Evolutionary conservation across 1,139 yeast genomes (phyloP).

Genomic region (Scheffersomyces parashehatae): DNA sequence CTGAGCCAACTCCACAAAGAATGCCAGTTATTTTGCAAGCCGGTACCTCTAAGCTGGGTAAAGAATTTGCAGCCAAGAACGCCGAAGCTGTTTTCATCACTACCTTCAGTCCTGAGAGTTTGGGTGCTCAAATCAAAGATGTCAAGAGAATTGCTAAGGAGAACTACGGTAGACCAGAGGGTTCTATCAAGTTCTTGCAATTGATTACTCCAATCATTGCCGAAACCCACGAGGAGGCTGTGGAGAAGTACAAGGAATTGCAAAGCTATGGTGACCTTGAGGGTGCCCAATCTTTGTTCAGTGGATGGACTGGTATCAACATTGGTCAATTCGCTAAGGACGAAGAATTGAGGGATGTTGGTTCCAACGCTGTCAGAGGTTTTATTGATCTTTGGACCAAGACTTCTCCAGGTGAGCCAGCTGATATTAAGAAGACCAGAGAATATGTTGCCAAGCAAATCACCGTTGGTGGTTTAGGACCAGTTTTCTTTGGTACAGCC

Average conservation of each 20-base stretch:
- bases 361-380: slow-evolving; percentile 24
- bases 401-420: slow-evolving; percentile 14
- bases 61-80: slow-evolving; percentile 44
- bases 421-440: slow-evolving; percentile 23
- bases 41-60: slow-evolving; percentile 46
- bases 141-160: slow-evolving; percentile 19
- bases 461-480: slow-evolving; percentile 29
- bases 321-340: slow-evolving; percentile 25
- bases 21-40: slow-evolving; percentile 49
- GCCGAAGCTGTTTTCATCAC: slow-evolving; percentile 45
- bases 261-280: slow-evolving; percentile 21
- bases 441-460: slow-evolving; percentile 23
- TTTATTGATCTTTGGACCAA: slow-evolving; percentile 17
- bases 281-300: slow-evolving; percentile 28
- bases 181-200: slow-evolving; percentile 24
- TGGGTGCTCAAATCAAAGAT: slow-evolving; percentile 14
- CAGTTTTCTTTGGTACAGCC: slow-evolving; percentile 28
- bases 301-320: slow-evolving; percentile 35
- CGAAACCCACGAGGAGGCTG: slow-evolving; percentile 31
- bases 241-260: slow-evolving; percentile 18
- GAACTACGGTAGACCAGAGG: slow-evolving; percentile 22
- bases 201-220: slow-evolving; percentile 24
- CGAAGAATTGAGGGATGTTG: slow-evolving; percentile 24
- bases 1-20: slow-evolving; percentile 45
- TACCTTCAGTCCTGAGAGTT: slow-evolving; percentile 18